Percentiles rank a stretch among this genome's conserved stretches.
phyloP scores from a whole-genome alignment of 345 rosid species.

The Excoecaria agallocha region DNA sequence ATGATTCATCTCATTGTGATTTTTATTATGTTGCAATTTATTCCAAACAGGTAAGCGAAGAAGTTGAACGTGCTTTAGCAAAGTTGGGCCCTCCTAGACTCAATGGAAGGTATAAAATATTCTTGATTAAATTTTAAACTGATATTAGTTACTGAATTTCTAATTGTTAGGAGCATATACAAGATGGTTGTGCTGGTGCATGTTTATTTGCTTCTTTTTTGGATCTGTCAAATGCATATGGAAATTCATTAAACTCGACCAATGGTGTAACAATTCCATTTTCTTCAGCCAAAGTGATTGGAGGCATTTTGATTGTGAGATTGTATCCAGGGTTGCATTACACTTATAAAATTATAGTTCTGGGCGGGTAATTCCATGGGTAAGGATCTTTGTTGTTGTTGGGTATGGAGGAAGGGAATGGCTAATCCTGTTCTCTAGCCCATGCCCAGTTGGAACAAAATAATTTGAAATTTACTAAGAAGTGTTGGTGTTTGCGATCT shows the following conservation, averaged over 20 bases:
- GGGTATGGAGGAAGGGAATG: background rate
- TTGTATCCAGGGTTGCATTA: background rate
- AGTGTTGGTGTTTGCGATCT: background rate
- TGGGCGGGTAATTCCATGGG: background rate
- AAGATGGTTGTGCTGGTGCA: background rate
- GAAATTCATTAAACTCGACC: background rate
- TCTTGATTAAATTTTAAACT: background rate
- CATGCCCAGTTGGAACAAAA: background rate
- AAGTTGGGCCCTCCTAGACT: constrained; percentile 90
- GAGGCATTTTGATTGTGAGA: constrained; percentile 1
- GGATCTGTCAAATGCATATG: background rate
- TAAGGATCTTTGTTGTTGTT: background rate
- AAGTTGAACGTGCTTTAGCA: constrained; percentile 98
- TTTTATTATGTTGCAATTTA: constrained; percentile 11
- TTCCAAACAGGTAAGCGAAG: constrained; percentile 89
- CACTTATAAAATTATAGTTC: background rate
- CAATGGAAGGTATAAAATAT: constrained; percentile 59
- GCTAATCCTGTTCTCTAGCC: background rate
- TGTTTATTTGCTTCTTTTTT: background rate
- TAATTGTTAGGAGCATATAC: background rate
- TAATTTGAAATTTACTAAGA: background rate
- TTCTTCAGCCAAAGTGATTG: background rate
- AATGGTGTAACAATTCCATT: background rate
- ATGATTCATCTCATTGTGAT: background rate
- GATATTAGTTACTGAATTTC: background rate